Conservation (phyloP, 225 moss, liverwort and hornwort genomes). For the Straminergon stramineum region DNA sequence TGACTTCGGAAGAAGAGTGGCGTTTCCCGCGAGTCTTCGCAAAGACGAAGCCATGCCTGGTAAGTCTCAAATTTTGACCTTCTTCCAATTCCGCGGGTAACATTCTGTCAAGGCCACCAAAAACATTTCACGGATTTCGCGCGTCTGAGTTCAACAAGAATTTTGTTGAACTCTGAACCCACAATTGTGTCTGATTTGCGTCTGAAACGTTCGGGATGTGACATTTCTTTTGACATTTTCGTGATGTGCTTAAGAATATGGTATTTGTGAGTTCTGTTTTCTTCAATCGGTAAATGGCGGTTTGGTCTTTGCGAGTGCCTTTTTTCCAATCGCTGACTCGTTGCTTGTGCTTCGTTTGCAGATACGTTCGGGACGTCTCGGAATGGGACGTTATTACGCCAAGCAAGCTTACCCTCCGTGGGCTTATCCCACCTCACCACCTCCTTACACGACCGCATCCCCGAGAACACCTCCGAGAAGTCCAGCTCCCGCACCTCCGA, state of each 20-base stretch:
- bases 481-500: slow-evolving; percentile 35
- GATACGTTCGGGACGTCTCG: slow-evolving; percentile 14
- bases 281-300: background rate
- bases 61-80: background rate
- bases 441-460: slow-evolving; percentile 15
- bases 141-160: too few relatives aligned
- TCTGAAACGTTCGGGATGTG: background rate
- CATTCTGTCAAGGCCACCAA: background rate
- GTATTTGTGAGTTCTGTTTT: background rate
- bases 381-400: slow-evolving; percentile 7
- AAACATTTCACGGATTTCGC: background rate
- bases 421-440: slow-evolving; percentile 4
- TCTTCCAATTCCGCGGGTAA: background rate
- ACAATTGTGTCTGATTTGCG: background rate
- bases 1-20: slow-evolving; percentile 16
- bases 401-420: slow-evolving; percentile 16
- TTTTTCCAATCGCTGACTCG: background rate
- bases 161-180: background rate
- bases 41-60: slow-evolving; percentile 19
- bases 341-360: background rate
- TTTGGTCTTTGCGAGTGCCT: background rate
- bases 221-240: background rate
- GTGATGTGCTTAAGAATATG: background rate
- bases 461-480: slow-evolving; percentile 28
- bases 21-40: slow-evolving; percentile 3